Conservation (phyloP, 768 basidiomycete species). For the Pseudohyphozyma bogoriensis region DNA sequence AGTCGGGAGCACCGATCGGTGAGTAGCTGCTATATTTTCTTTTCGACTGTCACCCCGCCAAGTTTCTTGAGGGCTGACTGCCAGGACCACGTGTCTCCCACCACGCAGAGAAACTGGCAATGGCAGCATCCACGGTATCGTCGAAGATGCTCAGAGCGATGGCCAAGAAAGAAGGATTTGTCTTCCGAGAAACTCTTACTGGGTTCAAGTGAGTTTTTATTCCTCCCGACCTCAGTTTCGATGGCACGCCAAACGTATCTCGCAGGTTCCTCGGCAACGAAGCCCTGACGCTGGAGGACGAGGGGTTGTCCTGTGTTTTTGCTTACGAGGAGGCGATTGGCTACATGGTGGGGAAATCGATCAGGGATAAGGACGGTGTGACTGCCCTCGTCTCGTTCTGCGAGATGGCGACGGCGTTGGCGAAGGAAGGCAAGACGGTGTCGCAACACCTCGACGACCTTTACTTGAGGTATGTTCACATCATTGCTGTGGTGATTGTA, state of each 20-base stretch:
- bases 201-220: conserved; percentile 65
- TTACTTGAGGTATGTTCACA: conserved; percentile 33
- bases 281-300: conserved; percentile 52
- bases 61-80: neutral
- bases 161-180: conserved; percentile 65
- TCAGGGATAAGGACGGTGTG: conserved; percentile 77
- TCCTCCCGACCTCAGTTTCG: neutral
- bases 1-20: conserved; percentile 45
- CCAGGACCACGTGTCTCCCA: no score
- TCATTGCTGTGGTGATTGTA: neutral
- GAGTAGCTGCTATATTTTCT: neutral
- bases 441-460: conserved; percentile 49
- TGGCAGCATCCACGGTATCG: conserved; percentile 83
- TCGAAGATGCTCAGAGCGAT: conserved; percentile 79
- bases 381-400: conserved; percentile 29
- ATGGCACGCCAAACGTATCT: neutral
- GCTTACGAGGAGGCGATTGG: conserved; percentile 91
- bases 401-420: conserved; percentile 44
- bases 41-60: neutral
- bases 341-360: conserved; percentile 60
- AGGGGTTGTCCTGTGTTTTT: conserved; percentile 65
- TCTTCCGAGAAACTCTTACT: conserved; percentile 73
- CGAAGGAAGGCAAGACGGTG: conserved; percentile 48
- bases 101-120: conserved; percentile 55
- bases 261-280: conserved; percentile 56